Base-by-base conservation (phyloP, 73 alveolate genomes). In the Paramecium octaurelia region DNA sequence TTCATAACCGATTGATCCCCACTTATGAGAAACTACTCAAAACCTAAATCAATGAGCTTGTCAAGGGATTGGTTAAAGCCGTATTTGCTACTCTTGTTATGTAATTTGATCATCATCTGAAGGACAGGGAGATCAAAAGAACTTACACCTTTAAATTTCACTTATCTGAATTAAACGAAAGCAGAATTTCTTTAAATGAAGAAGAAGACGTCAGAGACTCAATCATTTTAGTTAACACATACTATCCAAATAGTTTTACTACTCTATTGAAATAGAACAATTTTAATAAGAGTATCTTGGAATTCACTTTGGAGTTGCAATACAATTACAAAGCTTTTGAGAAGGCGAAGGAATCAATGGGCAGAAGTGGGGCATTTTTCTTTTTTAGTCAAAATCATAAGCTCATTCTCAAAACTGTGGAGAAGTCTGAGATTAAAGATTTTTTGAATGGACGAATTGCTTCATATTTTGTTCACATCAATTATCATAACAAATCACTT, bases 291-390 rank as follows among this genome's bases (percentile, higher is more conserved):
- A 20, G 14, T 4, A 34, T 73, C 8, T 21, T 73, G 6, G 60
- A 73, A 38, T 73, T 16, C 8, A 36, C 87, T 14, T 20, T 73
- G 8, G 87, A 73, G 8, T 38, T 73, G 34, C 14, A 34, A 36
- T 73, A 36, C 20, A 73, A 73, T 73, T 38, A 73, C 11, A 34
- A 36, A 35, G 57, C 87, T 12, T 73, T 73, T 36, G 59, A 73
- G 18, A 35, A 73, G 20, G 35, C 87, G 0, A 36, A 73, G 12
- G 87, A 73, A 73, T 73, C 87, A 0, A 36, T 73, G 68, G 87
- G 87, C 6, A 73, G 59, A 73, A 73, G 87, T 36, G 87, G 87
- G n/a, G 87, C 87, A 36, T 73, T 73, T 24, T 73, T 73, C 40
- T 73, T 73, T 43, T 73, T 4, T 73, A 73, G 87, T 73, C 12